These are phyloP conservation scores for Dothideomycetes sp. DNA, from an alignment of 2,329 filamentous ascomycete genomes.

Conservation along the genomic window DNA sequence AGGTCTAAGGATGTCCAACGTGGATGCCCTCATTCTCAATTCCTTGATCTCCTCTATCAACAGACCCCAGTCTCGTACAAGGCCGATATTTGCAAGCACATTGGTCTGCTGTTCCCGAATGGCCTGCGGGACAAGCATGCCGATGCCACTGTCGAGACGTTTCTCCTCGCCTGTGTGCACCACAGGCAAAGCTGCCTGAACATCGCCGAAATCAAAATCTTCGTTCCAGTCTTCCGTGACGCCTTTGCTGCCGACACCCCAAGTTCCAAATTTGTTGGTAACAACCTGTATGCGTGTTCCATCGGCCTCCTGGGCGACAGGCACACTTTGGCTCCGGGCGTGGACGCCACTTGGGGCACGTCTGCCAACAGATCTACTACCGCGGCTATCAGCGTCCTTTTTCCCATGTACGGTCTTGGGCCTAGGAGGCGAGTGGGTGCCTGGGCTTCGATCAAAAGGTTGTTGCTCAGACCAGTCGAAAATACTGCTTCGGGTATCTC, in stretches of 20 bases:
- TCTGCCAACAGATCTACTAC: slow-evolving; percentile 56
- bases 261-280: slow-evolving; percentile 67
- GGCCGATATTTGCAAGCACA: slow-evolving; percentile 72
- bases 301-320: slow-evolving; percentile 51
- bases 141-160: slow-evolving; percentile 32
- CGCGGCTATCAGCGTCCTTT: slow-evolving; percentile 58
- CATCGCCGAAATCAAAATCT: slow-evolving; percentile 67
- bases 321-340: slow-evolving; percentile 71
- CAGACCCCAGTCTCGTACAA: slow-evolving; percentile 69
- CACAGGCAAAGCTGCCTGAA: slow-evolving; percentile 14
- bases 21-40: slow-evolving; percentile 57
- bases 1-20: slow-evolving; percentile 54
- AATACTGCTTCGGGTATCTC: slow-evolving; percentile 49
- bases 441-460: slow-evolving; percentile 49
- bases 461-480: slow-evolving; percentile 70
- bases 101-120: slow-evolving; percentile 75
- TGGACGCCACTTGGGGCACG: slow-evolving; percentile 60
- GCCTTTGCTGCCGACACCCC: slow-evolving; percentile 68
- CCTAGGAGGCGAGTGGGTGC: slow-evolving; percentile 47
- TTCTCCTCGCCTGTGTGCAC: no score
- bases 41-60: slow-evolving; percentile 76
- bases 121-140: slow-evolving; percentile 64
- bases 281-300: slow-evolving; percentile 43
- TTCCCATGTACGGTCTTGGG: slow-evolving; percentile 69
- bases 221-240: slow-evolving; percentile 84